Evolutionary conservation across 805 yeast genomes (phyloP).

Genomic region (Ogataea paraovalis): DNA sequence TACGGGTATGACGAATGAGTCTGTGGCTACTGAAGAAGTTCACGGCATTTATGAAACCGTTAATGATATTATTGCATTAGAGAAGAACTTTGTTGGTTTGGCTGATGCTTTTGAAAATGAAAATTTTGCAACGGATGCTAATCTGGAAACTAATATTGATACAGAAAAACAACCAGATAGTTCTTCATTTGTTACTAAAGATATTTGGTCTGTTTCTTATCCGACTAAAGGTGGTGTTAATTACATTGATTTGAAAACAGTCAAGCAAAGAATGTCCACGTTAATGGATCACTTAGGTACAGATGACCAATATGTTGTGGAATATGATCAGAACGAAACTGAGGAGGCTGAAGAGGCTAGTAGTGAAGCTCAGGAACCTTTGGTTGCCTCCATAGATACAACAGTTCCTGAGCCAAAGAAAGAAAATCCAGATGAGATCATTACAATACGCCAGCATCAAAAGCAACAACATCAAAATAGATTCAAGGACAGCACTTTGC

Average conservation of each 20-base stretch:
- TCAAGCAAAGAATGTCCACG: conserved; percentile 16
- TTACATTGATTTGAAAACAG: conserved; percentile 7
- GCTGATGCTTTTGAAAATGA: conserved; percentile 3
- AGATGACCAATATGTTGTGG: conserved; percentile 7
- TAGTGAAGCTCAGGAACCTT: too few species aligned
- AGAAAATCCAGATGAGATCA: conserved; percentile 28
- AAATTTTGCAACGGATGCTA: neutral
- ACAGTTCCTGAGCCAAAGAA: conserved; percentile 8
- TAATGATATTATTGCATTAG: conserved; percentile 22
- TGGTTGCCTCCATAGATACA: too few species aligned
- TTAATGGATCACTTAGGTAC: conserved; percentile 13
- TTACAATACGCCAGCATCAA: conserved; percentile 29
- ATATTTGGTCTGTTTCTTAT: conserved; percentile 21
- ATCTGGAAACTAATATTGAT: neutral
- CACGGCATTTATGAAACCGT: conserved; percentile 18
- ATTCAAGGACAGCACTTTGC: conserved; percentile 10
- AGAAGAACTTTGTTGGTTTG: conserved; percentile 18
- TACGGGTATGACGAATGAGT: conserved; percentile 17
- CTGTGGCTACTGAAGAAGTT: conserved; percentile 21
- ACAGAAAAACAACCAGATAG: neutral
- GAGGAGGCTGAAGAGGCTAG: conserved; percentile 16
- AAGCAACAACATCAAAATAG: conserved; percentile 18
- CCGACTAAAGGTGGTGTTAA: conserved; percentile 14
- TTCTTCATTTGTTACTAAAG: neutral
- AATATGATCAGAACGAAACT: conserved; percentile 13